Evolutionary conservation across 1,284 basidiomycete species (phyloP), one percentile per base, ranked within the genome.

Genomic region (Thelephora terrestris): DNA sequence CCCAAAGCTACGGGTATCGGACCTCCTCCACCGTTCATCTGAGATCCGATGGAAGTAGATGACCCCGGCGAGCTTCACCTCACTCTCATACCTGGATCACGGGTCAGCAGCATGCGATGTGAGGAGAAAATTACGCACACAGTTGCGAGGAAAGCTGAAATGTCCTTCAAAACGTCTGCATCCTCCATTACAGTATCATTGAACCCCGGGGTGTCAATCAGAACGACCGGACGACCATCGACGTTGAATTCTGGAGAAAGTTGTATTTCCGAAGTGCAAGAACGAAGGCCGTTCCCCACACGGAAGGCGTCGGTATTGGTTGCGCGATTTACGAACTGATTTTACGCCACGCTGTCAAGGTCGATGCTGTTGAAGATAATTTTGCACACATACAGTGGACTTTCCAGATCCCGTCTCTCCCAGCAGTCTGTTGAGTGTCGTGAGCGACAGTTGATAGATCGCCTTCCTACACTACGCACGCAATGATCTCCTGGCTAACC

Each of bases 21-120:
- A n/a, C 47, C 70, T 69, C 20, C 64, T 63, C 12, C 71, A 71
- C 21, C 74, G 62, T 57, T 68, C 63, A 52, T 77, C 75, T 47
- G 71, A 66, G 52, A 78, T 78, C 5, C 71, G 67, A 53, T 77
- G 74, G 58, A 76, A 62, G 59, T 76, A 78, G 38, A 78, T 68
- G 55, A 78, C 64, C 0, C 75, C 76, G 2, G 68, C 61, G 17
- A 78, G 62, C 43, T 64, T 68, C 47, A 62, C 55, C 17, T 67
- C 69, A 40, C 66, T 60, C 50, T 69, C 61, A 51, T 73, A 67
- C 46, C 73, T 75, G 55, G 16, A 37, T 37, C 20, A 16, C 35
- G 35, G 35, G n/a, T n/a, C n/a, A 37, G 35, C 16, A 37, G 20
- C 20, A 37, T 37, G 16, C 35, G 3, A 37, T 37, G 16, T 5